These are phyloP conservation scores for Alloascoidea africana DNA, from an alignment of 805 yeast genomes.

Conservation along the genomic window DNA sequence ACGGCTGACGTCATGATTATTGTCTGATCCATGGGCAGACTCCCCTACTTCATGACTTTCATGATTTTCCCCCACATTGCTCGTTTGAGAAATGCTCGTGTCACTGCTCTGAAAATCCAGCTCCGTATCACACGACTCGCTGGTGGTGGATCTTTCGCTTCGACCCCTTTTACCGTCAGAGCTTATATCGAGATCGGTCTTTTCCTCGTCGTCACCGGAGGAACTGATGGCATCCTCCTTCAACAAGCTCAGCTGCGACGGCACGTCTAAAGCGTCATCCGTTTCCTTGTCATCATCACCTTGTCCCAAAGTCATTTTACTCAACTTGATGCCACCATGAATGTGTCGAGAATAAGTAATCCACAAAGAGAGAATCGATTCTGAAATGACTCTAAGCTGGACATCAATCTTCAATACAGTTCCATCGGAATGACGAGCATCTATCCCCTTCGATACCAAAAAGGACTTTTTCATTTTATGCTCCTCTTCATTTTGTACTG, in stretches of 20 bases:
- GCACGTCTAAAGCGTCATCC: conserved; percentile 19
- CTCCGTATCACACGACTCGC: too few species aligned
- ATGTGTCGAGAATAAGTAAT: conserved; percentile 49
- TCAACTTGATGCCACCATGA: conserved; percentile 3
- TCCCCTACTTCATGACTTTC: conserved; percentile 18
- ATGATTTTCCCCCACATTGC: conserved; percentile 5
- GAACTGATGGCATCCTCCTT: conserved; percentile 2
- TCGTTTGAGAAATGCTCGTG: not conserved
- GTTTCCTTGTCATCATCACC: conserved; percentile 6
- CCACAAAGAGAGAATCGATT: conserved; percentile 59
- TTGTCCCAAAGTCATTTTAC: conserved; percentile 1
- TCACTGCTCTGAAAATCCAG: too few species aligned
- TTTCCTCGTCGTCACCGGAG: conserved; percentile 1
- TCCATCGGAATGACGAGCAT: conserved; percentile 62
- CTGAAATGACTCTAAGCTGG: conserved; percentile 58
- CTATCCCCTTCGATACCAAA: conserved; percentile 47
- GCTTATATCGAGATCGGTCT: conserved; percentile 5
- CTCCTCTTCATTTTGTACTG: conserved; percentile 23
- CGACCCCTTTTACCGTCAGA: too few species aligned
- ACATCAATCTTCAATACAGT: conserved; percentile 51
- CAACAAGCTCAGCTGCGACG: conserved; percentile 40
- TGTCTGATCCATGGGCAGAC: too few species aligned
- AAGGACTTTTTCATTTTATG: conserved; percentile 22
- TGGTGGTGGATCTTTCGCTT: too few species aligned
- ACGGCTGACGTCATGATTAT: too few species aligned